Evolutionary conservation across 345 rosid species (phyloP), one percentile per base, ranked within the genome.

Genomic region (Aquilaria malaccensis): DNA sequence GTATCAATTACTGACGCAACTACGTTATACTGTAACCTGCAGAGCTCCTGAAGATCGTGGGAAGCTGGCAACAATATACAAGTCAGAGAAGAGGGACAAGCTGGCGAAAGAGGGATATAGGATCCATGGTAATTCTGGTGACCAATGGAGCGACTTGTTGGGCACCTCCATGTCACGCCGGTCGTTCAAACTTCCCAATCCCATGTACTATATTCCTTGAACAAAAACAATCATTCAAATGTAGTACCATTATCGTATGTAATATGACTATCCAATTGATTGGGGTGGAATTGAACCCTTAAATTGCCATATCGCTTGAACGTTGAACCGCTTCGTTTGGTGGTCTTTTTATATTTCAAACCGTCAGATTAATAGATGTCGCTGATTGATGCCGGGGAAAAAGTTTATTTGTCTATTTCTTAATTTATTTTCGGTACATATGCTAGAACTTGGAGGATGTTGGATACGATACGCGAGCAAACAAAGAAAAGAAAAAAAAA

Each of bases 71-170:
- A 70, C 72, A 3, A 32, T 60, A 13, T 92, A 70, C 74, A 92
- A 92, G 65, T 89, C 97, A 3, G 90, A 83, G 72, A 90, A 76
- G 84, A 87, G 99, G 69, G 79, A 70, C 51, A 86, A 83, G 80
- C 86, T 94, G 87, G 79, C 72, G 64, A 63, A 67, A 57, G 86
- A 84, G 37, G 96, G 96, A 62, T 90, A 74, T 51, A 73, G 94
- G 66, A 84, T 93, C 55, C 76, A 71, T 7, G 98, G 98, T 13
- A 93, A 93, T 65, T 85, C 90, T 4, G 97, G 98, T 43, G 98
- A 93, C 60, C 98, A 93, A 13, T 93, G 98, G 97, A 93, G 96
- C 49, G 97, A 93, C 74, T 69, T 93, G 72, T 66, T 89, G 64
- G 96, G 96, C 41, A 65, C 75, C 45, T 33, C 81, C 2, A 72